These are phyloP conservation scores for Corymbia calophylla DNA, from an alignment of 441 rosid genomes.

Conservation along the genomic window DNA sequence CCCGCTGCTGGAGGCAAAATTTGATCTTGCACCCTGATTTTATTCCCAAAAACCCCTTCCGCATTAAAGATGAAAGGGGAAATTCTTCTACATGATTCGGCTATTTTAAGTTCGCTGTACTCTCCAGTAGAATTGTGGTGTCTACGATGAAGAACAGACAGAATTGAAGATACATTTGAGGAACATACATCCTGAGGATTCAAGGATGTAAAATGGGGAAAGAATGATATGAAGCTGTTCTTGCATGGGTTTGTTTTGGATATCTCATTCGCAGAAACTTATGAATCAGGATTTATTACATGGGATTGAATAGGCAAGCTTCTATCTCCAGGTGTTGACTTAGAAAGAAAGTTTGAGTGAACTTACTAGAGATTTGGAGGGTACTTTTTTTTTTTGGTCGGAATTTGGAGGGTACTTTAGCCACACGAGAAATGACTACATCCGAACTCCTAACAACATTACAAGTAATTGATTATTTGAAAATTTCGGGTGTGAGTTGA, in stretches of 20 bases:
- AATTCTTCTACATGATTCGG: background rate
- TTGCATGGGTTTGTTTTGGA: background rate
- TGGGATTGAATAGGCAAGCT: background rate
- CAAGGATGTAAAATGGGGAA: background rate
- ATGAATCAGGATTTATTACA: background rate
- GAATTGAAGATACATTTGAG: background rate
- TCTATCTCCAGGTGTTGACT: background rate
- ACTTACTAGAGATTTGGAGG: background rate
- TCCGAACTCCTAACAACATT: background rate
- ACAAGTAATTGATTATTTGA: background rate
- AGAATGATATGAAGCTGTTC: background rate
- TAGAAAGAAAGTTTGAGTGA: background rate
- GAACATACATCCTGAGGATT: background rate
- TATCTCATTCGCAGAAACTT: background rate
- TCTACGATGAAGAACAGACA: background rate
- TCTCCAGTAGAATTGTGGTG: background rate
- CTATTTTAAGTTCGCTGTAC: background rate
- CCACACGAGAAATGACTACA: background rate
- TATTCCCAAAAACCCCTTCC: background rate
- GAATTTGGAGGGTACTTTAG: background rate
- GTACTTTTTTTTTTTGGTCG: too few species aligned
- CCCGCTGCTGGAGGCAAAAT: slow-evolving; percentile 54
- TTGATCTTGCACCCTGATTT: slow-evolving; percentile 46
- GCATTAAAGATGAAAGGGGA: background rate
- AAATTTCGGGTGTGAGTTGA: background rate